phyloP scores from a whole-genome alignment of 441 rosid genomes.

The Jatropha podagrica region DNA sequence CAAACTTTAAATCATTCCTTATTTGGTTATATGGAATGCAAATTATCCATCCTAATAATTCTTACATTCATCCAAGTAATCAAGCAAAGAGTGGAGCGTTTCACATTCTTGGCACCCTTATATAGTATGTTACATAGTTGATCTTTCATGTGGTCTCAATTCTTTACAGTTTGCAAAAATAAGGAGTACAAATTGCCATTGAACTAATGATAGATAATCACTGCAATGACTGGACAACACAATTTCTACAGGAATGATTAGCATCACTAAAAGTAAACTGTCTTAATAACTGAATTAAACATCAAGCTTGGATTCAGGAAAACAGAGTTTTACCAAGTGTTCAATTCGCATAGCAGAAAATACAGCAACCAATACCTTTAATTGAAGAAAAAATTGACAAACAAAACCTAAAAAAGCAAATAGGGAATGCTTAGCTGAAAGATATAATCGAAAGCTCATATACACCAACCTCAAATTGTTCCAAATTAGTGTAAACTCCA shows the following conservation, averaged over 20 bases:
- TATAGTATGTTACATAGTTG: not conserved
- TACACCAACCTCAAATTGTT: constrained; percentile 73
- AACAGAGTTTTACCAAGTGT: not conserved
- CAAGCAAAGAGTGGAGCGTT: not conserved
- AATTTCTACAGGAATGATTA: not conserved
- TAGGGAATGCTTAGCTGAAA: not conserved
- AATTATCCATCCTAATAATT: not conserved
- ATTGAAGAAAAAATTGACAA: not conserved
- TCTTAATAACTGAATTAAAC: not conserved
- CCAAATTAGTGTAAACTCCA: constrained; percentile 60
- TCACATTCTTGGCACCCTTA: not conserved
- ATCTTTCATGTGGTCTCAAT: not conserved
- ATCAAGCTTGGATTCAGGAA: not conserved
- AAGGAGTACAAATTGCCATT: too few species aligned
- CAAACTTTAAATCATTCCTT: not conserved
- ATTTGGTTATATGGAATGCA: not conserved
- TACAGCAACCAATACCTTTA: not conserved
- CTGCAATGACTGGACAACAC: not conserved
- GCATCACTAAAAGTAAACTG: not conserved
- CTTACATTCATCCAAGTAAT: not conserved
- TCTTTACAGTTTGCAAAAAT: not conserved
- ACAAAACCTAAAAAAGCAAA: not conserved
- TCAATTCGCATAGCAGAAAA: not conserved
- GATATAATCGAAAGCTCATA: constrained; percentile 9
- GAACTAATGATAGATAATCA: constrained; percentile 3